Base-by-base conservation (phyloP, 2,329 filamentous ascomycete genomes). In the Byssochlamys sp. region DNA sequence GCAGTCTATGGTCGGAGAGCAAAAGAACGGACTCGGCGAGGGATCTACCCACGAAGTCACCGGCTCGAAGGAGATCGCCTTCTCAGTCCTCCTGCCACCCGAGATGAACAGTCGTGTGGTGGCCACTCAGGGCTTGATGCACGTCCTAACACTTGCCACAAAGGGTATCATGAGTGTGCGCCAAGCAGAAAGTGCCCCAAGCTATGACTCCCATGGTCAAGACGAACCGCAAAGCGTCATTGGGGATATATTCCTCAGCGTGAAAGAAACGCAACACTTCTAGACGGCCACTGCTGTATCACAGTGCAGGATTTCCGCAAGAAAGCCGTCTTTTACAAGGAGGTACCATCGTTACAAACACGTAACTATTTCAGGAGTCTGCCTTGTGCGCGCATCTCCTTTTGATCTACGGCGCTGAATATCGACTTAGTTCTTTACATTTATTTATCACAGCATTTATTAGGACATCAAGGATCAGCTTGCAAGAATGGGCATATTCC, bases 101-200 rank as follows among this genome's bases (percentile, higher is more conserved):
- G 67, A 67, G 9, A 72, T 77, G 49, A 83, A 81, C 29, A 77
- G 70, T 49, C 80, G 77, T 35, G 75, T 82, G 29, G 84, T 90
- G 11, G 88, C 87, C 7, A 85, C 88, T 1, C 88, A 91, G 69
- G 89, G 85, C 0, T 87, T 90, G 67, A 83, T 88, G 73, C 88
- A 94, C 69, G 79, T 89, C 1, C 80, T 95, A 12, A 79, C 81
- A 10, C 78, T 94, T 50, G 85, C 83, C 4, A 90, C 84, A 1
- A 89, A 85, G 71, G 80, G 80, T 1, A 70, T 81, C 57, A 74
- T 92, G 51, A 69, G 73, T 19, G 83, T 91, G 4, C 72, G 80
- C 60, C 90, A 95, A 71, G 71, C 71, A 2, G 69, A 74, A 35
- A 52, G 52, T 35, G 64, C 67, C 0, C 79, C 77, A 56, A 73